Percentiles rank a stretch among this genome's conserved stretches.
These are phyloP conservation scores for Acacia crassicarpa DNA, from an alignment of 306 rosid genomes.

Conservation along the genomic window DNA sequence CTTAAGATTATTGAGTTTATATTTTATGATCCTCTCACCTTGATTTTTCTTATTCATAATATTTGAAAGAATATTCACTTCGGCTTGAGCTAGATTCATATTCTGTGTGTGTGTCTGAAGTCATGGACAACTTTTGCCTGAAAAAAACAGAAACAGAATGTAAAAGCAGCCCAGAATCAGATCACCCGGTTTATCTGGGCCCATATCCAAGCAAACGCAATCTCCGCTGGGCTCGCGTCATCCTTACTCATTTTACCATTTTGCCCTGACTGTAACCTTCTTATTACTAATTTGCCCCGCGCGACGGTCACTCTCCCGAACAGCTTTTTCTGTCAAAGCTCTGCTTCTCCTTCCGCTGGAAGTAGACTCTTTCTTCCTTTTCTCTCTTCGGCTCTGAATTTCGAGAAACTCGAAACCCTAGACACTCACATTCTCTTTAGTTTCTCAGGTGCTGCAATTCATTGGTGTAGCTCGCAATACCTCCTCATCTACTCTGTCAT, in stretches of 20 bases:
- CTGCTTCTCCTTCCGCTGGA: not conserved
- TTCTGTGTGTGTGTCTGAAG: not conserved
- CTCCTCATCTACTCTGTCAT: not conserved
- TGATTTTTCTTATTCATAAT: too few species aligned
- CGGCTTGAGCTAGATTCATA: not conserved
- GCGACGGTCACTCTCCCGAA: constrained; percentile 10
- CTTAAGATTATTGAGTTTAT: not conserved
- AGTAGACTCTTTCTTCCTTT: not conserved
- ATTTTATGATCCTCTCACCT: not conserved
- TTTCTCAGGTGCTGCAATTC: not conserved
- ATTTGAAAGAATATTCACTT: not conserved
- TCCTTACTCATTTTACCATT: not conserved
- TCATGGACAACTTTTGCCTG: not conserved
- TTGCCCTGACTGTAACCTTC: not conserved
- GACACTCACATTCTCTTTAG: constrained; percentile 19
- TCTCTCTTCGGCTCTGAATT: constrained; percentile 32
- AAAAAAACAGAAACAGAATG: not conserved
- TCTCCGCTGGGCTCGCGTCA: not conserved
- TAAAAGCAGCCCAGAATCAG: not conserved
- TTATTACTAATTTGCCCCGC: not conserved
- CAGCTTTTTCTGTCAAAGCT: not conserved
- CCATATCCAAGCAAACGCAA: not conserved
- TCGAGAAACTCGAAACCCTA: constrained; percentile 43
- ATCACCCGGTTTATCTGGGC: not conserved
- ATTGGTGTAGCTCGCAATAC: not conserved